Percentiles rank a stretch among this genome's conserved stretches.
These are phyloP conservation scores for Trichoderma gracile DNA, from an alignment of 2,329 filamentous ascomycete genomes.

Conservation along the genomic window DNA sequence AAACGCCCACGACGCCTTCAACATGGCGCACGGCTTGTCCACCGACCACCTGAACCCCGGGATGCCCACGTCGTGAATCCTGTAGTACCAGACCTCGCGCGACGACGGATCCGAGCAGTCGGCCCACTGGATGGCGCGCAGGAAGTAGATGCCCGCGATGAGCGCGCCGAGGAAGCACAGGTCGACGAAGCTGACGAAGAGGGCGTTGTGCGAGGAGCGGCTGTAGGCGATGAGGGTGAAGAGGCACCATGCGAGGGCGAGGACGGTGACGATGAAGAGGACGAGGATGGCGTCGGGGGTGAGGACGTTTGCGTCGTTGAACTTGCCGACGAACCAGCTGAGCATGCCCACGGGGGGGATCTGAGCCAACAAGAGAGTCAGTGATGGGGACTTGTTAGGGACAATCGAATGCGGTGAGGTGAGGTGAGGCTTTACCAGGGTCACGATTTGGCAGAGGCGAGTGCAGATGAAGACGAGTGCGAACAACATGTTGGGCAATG, in stretches of 20 bases:
- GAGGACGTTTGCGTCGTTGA: conserved; percentile 56
- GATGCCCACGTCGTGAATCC: conserved; percentile 62
- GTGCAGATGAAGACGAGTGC: conserved; percentile 63
- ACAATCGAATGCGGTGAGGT: background rate
- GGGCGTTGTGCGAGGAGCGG: conserved; percentile 60
- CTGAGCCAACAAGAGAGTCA: conserved; percentile 39
- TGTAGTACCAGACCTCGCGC: conserved; percentile 53
- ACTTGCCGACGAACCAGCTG: conserved; percentile 64
- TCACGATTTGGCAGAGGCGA: conserved; percentile 63
- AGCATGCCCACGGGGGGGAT: conserved; percentile 68
- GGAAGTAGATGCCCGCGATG: conserved; percentile 61
- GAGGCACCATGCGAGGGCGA: conserved; percentile 64
- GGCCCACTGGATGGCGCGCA: conserved; percentile 59
- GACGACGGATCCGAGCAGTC: conserved; percentile 66
- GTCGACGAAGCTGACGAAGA: conserved; percentile 62
- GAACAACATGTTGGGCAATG: conserved; percentile 57
- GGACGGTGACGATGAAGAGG: conserved; percentile 66
- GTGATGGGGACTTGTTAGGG: background rate
- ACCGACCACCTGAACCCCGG: conserved; percentile 54
- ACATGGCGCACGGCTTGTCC: conserved; percentile 83
- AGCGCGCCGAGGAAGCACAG: conserved; percentile 63
- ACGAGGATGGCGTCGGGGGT: conserved; percentile 65
- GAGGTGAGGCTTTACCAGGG: conserved; percentile 52
- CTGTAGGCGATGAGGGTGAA: conserved; percentile 68
- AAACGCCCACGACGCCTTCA: conserved; percentile 87